Base-by-base conservation (phyloP, 345 rosid species). In the Excoecaria cochinchinensis region DNA sequence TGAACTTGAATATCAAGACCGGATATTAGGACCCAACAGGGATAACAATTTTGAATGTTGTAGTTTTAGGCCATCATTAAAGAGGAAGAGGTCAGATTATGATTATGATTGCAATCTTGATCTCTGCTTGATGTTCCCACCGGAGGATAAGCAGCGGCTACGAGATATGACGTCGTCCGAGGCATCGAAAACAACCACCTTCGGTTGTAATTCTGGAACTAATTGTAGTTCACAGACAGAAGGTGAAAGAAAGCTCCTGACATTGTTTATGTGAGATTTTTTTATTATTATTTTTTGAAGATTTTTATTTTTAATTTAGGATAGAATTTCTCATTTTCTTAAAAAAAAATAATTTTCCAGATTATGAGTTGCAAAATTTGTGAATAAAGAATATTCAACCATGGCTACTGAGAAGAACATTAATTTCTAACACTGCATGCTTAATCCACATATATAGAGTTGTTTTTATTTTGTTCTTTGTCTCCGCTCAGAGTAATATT, bases 151-250 rank as follows among this genome's bases (percentile, higher is more conserved):
- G 66, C 71, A 38, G 39, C 69, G 58, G 57, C 78, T 31, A 31
- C 31, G 81, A 59, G 79, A 82, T 14, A 77, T 61, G 47, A 74
- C 86, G 4, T 82, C 87, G 17, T 85, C 89, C n/a, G 90, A 84
- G 71, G 92, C 86, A 55, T 87, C 90, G 2, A 87, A 76, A 42
- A 83, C 85, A 58, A 85, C 84, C 46, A 76, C 83, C 50, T 69
- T 69, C 61, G 78, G 77, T 60, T 77, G 78, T 61, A 65, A 65
- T 22, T 67, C 59, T 1, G 77, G 58, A 58, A 60, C 3, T 62
- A 62, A 47, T 8, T 48, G 57, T 38, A 48, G 73, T 42, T 64
- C 46, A 38, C 52, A 25, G 13, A 77, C 15, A 36, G 46, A 65
- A 48, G 78, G 76, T 53, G 79, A 81, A 67, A 68, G 36, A 44